Percentiles rank a stretch among this genome's conserved stretches.
These are phyloP conservation scores for Ceratobasidium sp. DNA, from an alignment of 1,284 basidiomycete genomes.

Conservation along the genomic window DNA sequence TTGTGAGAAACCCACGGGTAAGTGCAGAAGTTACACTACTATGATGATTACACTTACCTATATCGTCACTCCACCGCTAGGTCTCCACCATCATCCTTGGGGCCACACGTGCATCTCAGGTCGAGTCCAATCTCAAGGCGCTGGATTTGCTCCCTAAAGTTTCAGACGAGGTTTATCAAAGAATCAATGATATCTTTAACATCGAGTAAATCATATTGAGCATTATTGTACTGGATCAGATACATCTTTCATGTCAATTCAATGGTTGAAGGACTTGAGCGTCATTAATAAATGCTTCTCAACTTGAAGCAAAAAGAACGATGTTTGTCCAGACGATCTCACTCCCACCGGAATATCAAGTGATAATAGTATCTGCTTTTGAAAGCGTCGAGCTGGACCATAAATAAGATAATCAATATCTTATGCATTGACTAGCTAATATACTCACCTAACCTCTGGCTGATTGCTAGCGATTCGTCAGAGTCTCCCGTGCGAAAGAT, in stretches of 20 bases:
- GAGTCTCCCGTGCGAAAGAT: slow-evolving; percentile 72
- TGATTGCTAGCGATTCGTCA: slow-evolving; percentile 76
- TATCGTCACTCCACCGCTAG: slow-evolving; percentile 51
- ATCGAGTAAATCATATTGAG: no score
- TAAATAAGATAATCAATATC: not conserved
- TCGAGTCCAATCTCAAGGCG: slow-evolving; percentile 75
- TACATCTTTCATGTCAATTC: not conserved
- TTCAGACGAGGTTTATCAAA: slow-evolving; percentile 68
- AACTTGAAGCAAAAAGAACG: slow-evolving; percentile 62
- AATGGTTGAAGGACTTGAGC: slow-evolving; percentile 53
- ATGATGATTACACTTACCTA: no score
- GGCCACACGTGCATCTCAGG: slow-evolving; percentile 66
- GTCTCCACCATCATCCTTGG: slow-evolving; percentile 74
- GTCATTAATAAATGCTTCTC: slow-evolving; percentile 67
- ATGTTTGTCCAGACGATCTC: slow-evolving; percentile 60
- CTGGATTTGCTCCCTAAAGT: slow-evolving; percentile 76
- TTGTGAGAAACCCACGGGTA: slow-evolving; percentile 72
- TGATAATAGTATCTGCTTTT: slow-evolving; percentile 75
- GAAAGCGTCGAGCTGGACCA: slow-evolving; percentile 65
- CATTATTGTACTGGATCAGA: no score
- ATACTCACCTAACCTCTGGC: slow-evolving; percentile 77
- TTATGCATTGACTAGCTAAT: not conserved
- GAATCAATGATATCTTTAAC: slow-evolving; percentile 72
- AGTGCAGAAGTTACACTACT: no score
- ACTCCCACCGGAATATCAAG: slow-evolving; percentile 67